phyloP scores from a whole-genome alignment of 805 yeast species.

The Kodamaea sagamina region DNA sequence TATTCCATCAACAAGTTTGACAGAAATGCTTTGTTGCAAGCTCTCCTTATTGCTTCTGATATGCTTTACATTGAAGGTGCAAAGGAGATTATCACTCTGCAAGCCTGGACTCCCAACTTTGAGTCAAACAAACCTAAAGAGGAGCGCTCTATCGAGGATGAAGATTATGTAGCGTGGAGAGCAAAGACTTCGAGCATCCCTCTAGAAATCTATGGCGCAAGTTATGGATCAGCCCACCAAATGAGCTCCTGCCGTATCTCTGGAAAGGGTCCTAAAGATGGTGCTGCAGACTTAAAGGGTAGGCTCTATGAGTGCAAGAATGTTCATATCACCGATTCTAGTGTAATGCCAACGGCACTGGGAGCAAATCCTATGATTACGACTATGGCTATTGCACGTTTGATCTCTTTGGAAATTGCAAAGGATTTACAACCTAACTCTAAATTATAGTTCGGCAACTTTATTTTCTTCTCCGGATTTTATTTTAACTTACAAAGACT shows the following conservation, averaged over 20 bases:
- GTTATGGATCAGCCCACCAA: slow-evolving; percentile 33
- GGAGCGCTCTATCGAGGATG: slow-evolving; percentile 42
- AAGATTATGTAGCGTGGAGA: slow-evolving; percentile 45
- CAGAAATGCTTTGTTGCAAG: slow-evolving; percentile 38
- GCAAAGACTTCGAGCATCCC: slow-evolving; percentile 26
- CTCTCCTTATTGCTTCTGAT: slow-evolving; percentile 43
- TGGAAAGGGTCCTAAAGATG: slow-evolving; percentile 28
- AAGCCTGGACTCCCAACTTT: slow-evolving; percentile 38
- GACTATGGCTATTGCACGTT: slow-evolving; percentile 26
- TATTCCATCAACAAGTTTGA: slow-evolving; percentile 46
- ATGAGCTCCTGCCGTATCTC: slow-evolving; percentile 31
- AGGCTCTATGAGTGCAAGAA: slow-evolving; percentile 28
- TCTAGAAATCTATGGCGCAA: slow-evolving; percentile 30
- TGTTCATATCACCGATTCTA: slow-evolving; percentile 31
- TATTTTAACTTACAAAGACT: no score
- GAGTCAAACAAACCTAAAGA: slow-evolving; percentile 34
- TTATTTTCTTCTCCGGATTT: no score
- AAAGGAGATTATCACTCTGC: slow-evolving; percentile 40
- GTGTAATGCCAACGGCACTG: slow-evolving; percentile 14
- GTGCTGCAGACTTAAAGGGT: slow-evolving; percentile 29
- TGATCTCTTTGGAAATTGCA: slow-evolving; percentile 22
- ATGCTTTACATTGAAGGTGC: slow-evolving; percentile 53
- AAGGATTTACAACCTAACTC: slow-evolving; percentile 17
- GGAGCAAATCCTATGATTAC: slow-evolving; percentile 10
- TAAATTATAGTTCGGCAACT: no score